Evolutionary conservation across 768 basidiomycete genomes (phyloP), one percentile per base, ranked within the genome.

Genomic region (Lactarius pseudohatsudake): DNA sequence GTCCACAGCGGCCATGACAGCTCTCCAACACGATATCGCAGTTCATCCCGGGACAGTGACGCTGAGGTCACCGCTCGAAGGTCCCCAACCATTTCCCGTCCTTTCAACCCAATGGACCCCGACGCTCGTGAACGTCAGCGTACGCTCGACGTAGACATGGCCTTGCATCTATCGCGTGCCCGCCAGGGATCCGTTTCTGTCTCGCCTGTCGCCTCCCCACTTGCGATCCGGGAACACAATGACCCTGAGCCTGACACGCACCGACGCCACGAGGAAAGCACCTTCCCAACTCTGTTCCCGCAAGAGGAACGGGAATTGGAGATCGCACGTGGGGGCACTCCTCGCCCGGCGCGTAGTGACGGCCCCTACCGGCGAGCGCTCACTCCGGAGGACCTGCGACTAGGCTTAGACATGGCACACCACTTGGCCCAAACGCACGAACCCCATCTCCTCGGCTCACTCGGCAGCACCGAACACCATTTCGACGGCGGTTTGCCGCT

Each of bases 121-220:
- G 85, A 91, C 61, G 86, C 85, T 22, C 81, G 88, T 62, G 94
- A 97, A 76, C 86, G 95, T 22, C 95, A 98, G 80, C 85, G 91
- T 41, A 87, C 92, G 7, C 92, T 97, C 89, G 96, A 98, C 72
- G 92, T 92, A 0, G 94, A 96, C 72, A 93, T 94, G 90, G 92
- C 91, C 61, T 83, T 92, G 74, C 89, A 90, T 38, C 84, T 90
- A 50, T 90, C 88, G 28, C 81, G 85, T 26, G 90, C 89, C 1
- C 84, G 91, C 26, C 81, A 88, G 66, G 86, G 86, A 59, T 89
- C 88, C 0, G 72, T 86, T 8, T 71, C 70, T 8, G 75, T 68
- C 28, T 66, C 69, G 7, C 66, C 72, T 16, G 64, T 78, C 4
- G 54, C 72, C 61, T 73, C 72, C 13, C 76, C 79, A 0, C 67